These are phyloP conservation scores for Globisporangium perplexum DNA, from an alignment of 352 stramenopile genomes.

Conservation along the genomic window DNA sequence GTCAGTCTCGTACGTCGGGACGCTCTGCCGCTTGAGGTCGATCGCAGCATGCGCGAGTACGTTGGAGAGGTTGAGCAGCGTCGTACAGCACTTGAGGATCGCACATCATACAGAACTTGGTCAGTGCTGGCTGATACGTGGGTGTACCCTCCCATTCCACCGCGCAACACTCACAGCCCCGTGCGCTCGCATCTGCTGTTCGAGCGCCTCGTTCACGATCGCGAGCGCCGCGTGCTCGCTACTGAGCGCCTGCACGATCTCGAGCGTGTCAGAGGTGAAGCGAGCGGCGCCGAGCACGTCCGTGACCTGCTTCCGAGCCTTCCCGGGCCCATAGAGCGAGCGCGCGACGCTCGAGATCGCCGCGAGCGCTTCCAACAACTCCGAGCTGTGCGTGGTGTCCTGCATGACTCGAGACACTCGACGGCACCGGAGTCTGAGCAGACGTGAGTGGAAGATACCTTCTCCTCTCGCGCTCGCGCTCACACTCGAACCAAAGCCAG, in stretches of 20 bases:
- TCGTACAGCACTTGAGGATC: conserved; percentile 8
- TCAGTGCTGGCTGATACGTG: background rate
- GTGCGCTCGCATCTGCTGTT: conserved; percentile 3
- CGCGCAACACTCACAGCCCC: conserved; percentile 7
- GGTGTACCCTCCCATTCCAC: background rate
- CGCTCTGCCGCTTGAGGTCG: conserved; percentile 7
- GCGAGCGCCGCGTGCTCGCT: conserved; percentile 13
- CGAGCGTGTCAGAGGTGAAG: conserved; percentile 14
- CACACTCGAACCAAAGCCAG: too few relatives aligned
- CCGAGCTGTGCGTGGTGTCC: background rate
- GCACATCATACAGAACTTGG: background rate
- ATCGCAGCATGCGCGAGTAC: conserved; percentile 7
- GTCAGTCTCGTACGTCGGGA: conserved; percentile 1
- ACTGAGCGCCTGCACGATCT: conserved; percentile 3
- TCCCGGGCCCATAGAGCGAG: conserved; percentile 11
- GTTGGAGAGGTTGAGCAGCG: conserved; percentile 9
- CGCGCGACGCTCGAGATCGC: conserved; percentile 6
- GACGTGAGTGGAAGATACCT: background rate
- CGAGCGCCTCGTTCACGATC: conserved; percentile 8
- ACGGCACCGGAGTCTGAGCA: background rate
- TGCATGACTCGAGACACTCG: background rate
- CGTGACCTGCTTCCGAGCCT: conserved; percentile 12
- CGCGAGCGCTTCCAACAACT: conserved; percentile 2
- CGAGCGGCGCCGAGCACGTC: conserved; percentile 4
- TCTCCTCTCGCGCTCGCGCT: background rate